phyloP scores from a whole-genome alignment of 768 basidiomycete species.

The Favolaschia claudopus region DNA sequence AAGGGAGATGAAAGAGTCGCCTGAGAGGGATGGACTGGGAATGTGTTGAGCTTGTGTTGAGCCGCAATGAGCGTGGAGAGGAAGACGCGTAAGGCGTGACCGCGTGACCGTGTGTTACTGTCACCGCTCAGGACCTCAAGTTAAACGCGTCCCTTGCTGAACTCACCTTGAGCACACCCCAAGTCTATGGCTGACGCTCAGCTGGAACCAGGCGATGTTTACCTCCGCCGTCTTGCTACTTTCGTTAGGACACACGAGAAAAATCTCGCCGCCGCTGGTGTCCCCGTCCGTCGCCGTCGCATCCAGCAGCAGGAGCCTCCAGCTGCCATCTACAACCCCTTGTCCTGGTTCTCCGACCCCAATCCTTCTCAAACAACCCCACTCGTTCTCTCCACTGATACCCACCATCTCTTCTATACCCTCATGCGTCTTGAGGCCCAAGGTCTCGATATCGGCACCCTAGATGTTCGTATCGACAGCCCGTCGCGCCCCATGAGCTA shows the following conservation, averaged over 20 bases:
- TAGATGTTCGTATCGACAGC: slow-evolving; percentile 78
- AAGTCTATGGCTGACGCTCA: slow-evolving; percentile 48
- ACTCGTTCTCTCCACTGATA: slow-evolving; percentile 73
- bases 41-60: slow-evolving; percentile 36
- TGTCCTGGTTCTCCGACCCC: slow-evolving; percentile 63
- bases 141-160: not conserved
- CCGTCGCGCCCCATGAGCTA: slow-evolving; percentile 84
- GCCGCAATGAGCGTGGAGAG: slow-evolving; percentile 31
- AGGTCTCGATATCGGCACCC: slow-evolving; percentile 76
- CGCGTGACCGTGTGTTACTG: no score
- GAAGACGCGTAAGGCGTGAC: slow-evolving; percentile 7
- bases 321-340: slow-evolving; percentile 59
- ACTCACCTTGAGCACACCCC: not conserved
- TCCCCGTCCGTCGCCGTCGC: slow-evolving; percentile 56
- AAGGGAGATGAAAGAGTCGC: no score
- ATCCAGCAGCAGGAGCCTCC: slow-evolving; percentile 39
- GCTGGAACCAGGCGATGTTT: slow-evolving; percentile 79
- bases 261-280: slow-evolving; percentile 71
- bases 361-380: slow-evolving; percentile 47
- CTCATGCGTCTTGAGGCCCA: slow-evolving; percentile 87
- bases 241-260: slow-evolving; percentile 80
- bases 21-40: no score
- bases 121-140: no score
- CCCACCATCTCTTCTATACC: slow-evolving; percentile 87
- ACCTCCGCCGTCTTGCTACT: slow-evolving; percentile 70